Evolutionary conservation across 148 eudicot genomes (phyloP).

Genomic region (Vaccinium vitisidaea): DNA sequence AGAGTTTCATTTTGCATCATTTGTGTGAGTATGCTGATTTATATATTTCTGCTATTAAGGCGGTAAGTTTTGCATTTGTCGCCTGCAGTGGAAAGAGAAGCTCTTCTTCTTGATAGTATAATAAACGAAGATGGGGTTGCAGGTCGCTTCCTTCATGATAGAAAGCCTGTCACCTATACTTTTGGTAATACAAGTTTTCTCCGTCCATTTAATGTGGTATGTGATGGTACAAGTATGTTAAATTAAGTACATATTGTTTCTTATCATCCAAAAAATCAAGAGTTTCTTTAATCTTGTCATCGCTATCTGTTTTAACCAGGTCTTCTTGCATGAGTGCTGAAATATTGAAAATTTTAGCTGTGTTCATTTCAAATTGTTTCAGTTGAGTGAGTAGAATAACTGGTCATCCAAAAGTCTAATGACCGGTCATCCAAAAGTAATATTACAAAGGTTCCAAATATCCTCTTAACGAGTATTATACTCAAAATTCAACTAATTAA

Average conservation of each 20-base stretch:
- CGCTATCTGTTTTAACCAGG: no score
- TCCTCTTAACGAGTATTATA: no score
- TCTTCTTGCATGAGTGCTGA: no score
- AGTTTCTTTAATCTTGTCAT: neutral
- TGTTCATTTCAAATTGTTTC: no score
- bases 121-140: constrained; percentile 69
- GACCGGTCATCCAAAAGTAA: no score
- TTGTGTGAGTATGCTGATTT: neutral
- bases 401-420: no score
- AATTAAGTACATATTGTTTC: neutral
- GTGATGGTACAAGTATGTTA: neutral
- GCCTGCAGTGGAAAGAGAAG: constrained; percentile 79
- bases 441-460: no score
- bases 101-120: constrained; percentile 79
- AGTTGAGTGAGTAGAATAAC: no score
- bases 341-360: no score
- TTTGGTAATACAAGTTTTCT: constrained; percentile 58
- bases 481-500: neutral
- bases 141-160: constrained; percentile 91
- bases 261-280: neutral
- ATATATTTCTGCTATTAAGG: neutral
- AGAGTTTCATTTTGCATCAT: neutral
- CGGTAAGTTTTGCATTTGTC: neutral
- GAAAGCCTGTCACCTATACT: constrained; percentile 94
- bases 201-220: neutral